Percentiles rank a stretch among this genome's conserved stretches.
These are phyloP conservation scores for Chalciporus pseudorubinellus DNA, from an alignment of 768 basidiomycete genomes.

Conservation along the genomic window DNA sequence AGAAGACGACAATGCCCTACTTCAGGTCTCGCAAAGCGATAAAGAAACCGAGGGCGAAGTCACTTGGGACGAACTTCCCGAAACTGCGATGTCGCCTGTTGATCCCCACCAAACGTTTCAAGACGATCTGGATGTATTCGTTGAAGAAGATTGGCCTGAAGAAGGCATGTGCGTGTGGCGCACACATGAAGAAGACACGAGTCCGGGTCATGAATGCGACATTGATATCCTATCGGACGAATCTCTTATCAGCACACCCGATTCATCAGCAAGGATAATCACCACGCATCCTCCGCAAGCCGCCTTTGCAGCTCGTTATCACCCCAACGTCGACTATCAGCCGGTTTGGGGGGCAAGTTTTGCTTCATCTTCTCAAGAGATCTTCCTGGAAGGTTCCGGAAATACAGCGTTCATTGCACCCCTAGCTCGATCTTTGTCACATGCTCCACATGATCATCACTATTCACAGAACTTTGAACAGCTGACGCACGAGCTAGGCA, in stretches of 20 bases:
- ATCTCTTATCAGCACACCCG: constrained; percentile 26
- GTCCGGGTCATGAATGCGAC: constrained; percentile 1
- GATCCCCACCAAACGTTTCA: constrained; percentile 2
- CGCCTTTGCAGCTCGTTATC: constrained; percentile 15
- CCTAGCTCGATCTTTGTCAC: constrained; percentile 6
- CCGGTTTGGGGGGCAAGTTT: constrained; percentile 9
- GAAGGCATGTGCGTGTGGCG: constrained; percentile 17
- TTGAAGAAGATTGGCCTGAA: constrained; percentile 13
- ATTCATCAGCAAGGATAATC: constrained; percentile 18
- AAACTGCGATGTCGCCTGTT: constrained; percentile 7
- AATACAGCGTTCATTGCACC: constrained; percentile 1
- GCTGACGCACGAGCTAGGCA: constrained; percentile 11
- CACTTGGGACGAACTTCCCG: constrained; percentile 17
- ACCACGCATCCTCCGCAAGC: constrained; percentile 14
- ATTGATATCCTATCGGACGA: constrained; percentile 14
- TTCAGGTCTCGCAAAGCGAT: constrained; percentile 12
- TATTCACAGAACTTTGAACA: constrained; percentile 10
- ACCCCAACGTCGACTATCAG: constrained; percentile 14
- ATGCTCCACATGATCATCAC: constrained; percentile 12
- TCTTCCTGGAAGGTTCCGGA: constrained; percentile 19
- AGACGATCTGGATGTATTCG: constrained; percentile 18
- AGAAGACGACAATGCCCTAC: constrained; percentile 25
- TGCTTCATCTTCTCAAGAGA: constrained; percentile 13
- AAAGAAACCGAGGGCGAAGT: constrained; percentile 2
- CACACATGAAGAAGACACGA: constrained; percentile 4